Percentiles rank a stretch among this genome's conserved stretches.
These are phyloP conservation scores for Papiliotrema fonsecae DNA, from an alignment of 1,284 basidiomycete species.

Conservation along the genomic window DNA sequence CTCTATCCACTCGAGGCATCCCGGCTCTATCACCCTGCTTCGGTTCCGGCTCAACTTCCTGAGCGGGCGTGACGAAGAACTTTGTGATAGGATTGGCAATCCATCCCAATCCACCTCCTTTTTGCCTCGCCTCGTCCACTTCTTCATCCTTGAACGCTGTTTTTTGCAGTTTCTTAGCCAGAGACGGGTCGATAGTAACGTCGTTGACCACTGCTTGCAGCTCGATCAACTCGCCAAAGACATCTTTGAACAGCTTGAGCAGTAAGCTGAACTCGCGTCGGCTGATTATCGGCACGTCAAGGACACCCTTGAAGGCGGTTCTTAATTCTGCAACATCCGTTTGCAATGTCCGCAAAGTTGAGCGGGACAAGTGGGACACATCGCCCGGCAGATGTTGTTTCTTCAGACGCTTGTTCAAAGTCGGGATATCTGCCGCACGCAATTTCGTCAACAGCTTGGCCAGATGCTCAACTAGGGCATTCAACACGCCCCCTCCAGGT, in stretches of 20 bases:
- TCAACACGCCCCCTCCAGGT: slow-evolving; percentile 10
- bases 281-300: slow-evolving; percentile 61
- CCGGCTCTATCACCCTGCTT: neutral
- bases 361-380: slow-evolving; percentile 78
- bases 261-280: slow-evolving; percentile 77
- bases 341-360: slow-evolving; percentile 71
- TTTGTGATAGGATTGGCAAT: slow-evolving; percentile 57
- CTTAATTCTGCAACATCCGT: slow-evolving; percentile 68
- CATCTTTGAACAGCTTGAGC: slow-evolving; percentile 79
- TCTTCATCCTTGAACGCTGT: slow-evolving; percentile 56
- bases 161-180: slow-evolving; percentile 63
- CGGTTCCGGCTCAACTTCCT: neutral
- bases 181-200: slow-evolving; percentile 77
- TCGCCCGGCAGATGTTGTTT: slow-evolving; percentile 82
- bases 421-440: slow-evolving; percentile 76
- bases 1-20: slow-evolving; percentile 15
- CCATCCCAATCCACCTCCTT: slow-evolving; percentile 57
- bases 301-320: slow-evolving; percentile 61
- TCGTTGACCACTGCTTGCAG: slow-evolving; percentile 82
- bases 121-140: slow-evolving; percentile 40
- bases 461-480: slow-evolving; percentile 64
- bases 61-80: slow-evolving; percentile 42
- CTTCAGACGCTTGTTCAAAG: slow-evolving; percentile 82
- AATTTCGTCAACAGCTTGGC: slow-evolving; percentile 64
- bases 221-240: slow-evolving; percentile 76